phyloP scores from a whole-genome alignment of 2,329 filamentous ascomycete genomes.

The Akanthomyces uredinophilus region DNA sequence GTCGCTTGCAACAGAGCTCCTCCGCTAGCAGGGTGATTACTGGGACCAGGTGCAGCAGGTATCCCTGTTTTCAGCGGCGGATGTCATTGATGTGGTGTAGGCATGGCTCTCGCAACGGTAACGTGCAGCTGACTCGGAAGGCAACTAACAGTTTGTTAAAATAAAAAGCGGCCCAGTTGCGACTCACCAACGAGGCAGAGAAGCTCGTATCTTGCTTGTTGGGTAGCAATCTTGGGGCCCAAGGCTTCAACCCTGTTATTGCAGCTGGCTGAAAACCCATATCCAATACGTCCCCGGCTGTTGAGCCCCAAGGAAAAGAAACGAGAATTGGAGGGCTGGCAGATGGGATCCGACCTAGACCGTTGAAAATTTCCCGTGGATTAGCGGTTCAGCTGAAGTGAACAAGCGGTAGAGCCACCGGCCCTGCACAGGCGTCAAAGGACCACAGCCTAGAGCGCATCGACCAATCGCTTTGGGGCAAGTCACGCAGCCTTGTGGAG shows the following conservation, averaged over 20 bases:
- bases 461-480: neutral
- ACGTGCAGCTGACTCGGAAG: constrained; percentile 8
- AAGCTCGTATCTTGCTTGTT: neutral
- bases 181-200: neutral
- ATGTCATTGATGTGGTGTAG: neutral
- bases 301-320: neutral
- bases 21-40: constrained; percentile 9
- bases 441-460: constrained; percentile 1
- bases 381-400: constrained; percentile 13
- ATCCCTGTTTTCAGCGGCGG: constrained; percentile 15
- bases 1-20: constrained; percentile 1
- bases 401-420: constrained; percentile 10
- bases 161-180: neutral
- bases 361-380: constrained; percentile 8
- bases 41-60: constrained; percentile 8
- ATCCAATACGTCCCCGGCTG: neutral
- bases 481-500: constrained; percentile 14
- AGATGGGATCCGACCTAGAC: neutral
- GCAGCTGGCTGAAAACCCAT: neutral
- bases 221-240: constrained; percentile 7
- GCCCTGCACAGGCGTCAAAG: neutral
- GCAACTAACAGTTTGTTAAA: neutral
- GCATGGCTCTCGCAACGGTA: constrained; percentile 1
- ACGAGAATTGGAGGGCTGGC: neutral
- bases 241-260: neutral